Evolutionary conservation across 2,329 filamentous ascomycete genomes (phyloP).

Genomic region (Ophiocordyceps sinensis): DNA sequence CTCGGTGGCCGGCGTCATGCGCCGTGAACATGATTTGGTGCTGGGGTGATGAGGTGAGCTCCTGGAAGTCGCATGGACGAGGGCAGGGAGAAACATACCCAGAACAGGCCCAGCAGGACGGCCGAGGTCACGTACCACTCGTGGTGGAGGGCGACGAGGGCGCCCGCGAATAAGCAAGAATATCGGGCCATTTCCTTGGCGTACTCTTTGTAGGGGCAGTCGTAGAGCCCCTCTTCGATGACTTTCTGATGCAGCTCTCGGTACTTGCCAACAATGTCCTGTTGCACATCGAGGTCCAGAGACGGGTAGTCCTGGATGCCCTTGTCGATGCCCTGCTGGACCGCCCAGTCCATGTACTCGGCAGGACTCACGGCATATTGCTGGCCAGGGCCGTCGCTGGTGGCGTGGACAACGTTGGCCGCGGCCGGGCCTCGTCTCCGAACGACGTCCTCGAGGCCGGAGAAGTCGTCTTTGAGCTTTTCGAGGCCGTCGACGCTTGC

Average conservation of each 20-base stretch:
- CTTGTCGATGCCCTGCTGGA: constrained; percentile 29
- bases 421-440: background rate
- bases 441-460: constrained; percentile 24
- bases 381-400: constrained; percentile 30
- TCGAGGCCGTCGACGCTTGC: constrained; percentile 23
- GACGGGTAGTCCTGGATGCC: constrained; percentile 64
- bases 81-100: constrained; percentile 17
- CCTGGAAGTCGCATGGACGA: background rate
- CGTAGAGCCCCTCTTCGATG: constrained; percentile 59
- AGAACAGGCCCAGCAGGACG: constrained; percentile 64
- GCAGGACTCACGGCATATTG: constrained; percentile 47
- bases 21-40: constrained; percentile 89
- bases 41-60: constrained; percentile 17
- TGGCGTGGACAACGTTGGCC: too few relatives aligned
- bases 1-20: constrained; percentile 94
- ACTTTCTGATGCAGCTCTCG: constrained; percentile 59
- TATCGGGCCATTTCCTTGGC: constrained; percentile 72
- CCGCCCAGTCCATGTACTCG: background rate
- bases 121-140: constrained; percentile 52
- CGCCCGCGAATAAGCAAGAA: constrained; percentile 48
- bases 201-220: constrained; percentile 43
- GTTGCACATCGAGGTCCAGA: constrained; percentile 59
- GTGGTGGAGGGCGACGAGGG: constrained; percentile 47
- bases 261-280: constrained; percentile 65
- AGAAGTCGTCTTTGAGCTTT: constrained; percentile 37